A percentile compares a stretch with the other conserved stretches of the same genome.
phyloP scores from a whole-genome alignment of 352 stramenopile species.

The Globisporangium cederbergense region DNA sequence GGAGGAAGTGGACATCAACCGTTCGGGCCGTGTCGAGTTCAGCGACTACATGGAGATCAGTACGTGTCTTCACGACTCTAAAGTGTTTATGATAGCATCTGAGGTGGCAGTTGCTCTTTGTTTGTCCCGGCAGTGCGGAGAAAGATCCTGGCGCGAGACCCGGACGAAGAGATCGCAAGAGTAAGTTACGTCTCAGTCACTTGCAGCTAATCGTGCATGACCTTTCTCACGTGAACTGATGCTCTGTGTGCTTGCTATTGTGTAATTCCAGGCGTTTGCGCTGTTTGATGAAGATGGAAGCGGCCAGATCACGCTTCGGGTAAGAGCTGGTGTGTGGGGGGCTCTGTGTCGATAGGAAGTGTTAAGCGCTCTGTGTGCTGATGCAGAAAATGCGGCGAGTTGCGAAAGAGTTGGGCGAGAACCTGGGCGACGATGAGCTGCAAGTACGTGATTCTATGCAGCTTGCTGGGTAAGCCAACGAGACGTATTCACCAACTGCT shows the following conservation, averaged over 20 bases:
- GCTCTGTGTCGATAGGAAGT: too few relatives aligned
- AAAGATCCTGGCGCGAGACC: conserved; percentile 83
- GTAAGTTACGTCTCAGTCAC: conserved; percentile 27
- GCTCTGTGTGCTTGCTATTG: not conserved
- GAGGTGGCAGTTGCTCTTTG: not conserved
- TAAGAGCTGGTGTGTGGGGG: conserved; percentile 21
- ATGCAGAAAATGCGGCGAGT: conserved; percentile 90
- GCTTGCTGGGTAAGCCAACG: not conserved
- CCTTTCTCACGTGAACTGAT: not conserved
- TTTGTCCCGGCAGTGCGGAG: conserved; percentile 44
- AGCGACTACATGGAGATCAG: conserved; percentile 92
- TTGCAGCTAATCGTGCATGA: not conserved
- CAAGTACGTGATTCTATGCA: conserved; percentile 26
- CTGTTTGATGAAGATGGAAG: conserved; percentile 93
- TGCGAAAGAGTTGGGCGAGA: conserved; percentile 91
- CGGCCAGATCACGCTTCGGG: conserved; percentile 84
- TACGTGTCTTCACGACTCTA: conserved; percentile 19
- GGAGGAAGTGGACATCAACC: conserved; percentile 86
- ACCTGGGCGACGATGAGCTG: conserved; percentile 89
- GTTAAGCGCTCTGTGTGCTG: conserved; percentile 1
- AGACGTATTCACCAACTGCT: not conserved
- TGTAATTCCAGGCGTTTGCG: conserved; percentile 70
- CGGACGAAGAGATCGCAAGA: conserved; percentile 91
- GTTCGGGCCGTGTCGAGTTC: conserved; percentile 84
- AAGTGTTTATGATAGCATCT: too few relatives aligned